These are phyloP conservation scores for Pulveroboletus sp. DNA, from an alignment of 768 basidiomycete genomes.

Conservation along the genomic window DNA sequence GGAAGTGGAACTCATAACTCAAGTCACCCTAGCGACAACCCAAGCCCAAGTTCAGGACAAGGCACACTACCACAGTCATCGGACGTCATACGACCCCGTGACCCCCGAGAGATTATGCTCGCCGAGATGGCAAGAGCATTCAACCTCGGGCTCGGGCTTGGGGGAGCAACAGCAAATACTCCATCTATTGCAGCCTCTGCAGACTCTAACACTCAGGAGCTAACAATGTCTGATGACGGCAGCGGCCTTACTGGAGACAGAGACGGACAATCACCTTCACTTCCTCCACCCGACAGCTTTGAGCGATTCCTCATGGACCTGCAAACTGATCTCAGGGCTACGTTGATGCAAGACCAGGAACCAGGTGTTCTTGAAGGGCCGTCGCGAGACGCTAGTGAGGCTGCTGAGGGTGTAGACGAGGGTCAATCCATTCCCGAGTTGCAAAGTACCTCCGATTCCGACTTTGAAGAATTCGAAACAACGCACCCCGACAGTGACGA, in stretches of 20 bases:
- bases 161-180: constrained; percentile 14
- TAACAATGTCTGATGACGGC: constrained; percentile 1
- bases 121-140: constrained; percentile 81
- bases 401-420: constrained; percentile 12
- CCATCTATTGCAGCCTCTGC: constrained; percentile 1
- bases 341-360: constrained; percentile 42
- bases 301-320: constrained; percentile 78
- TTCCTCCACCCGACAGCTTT: constrained; percentile 63
- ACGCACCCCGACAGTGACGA: constrained; percentile 16
- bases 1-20: constrained; percentile 25
- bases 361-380: constrained; percentile 1
- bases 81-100: constrained; percentile 21
- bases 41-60: constrained; percentile 8
- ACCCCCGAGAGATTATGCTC: constrained; percentile 67
- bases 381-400: constrained; percentile 8
- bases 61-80: constrained; percentile 5
- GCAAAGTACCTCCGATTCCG: constrained; percentile 20
- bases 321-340: constrained; percentile 65
- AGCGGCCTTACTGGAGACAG: constrained; percentile 6
- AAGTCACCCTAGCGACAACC: constrained; percentile 10
- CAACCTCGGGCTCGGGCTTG: constrained; percentile 61
- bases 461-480: constrained; percentile 26
- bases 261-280: constrained; percentile 13
- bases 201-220: constrained; percentile 11
- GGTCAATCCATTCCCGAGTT: constrained; percentile 23